phyloP scores from a whole-genome alignment of 805 yeast genomes.

The Schwanniomyces yamadae region DNA sequence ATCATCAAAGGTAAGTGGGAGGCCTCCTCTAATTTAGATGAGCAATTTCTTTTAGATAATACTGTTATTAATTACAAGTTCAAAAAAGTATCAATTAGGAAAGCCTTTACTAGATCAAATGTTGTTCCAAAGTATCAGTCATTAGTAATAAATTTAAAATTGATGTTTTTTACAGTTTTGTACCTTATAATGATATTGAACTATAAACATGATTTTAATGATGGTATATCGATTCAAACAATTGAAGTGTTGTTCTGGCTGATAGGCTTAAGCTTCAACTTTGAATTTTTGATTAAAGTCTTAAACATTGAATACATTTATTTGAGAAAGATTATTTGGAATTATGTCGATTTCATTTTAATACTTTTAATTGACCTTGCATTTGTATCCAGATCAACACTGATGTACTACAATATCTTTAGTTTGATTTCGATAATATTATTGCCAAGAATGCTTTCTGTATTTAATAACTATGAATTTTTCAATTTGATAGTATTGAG shows the following conservation, averaged over 20 bases:
- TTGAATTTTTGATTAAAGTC: constrained; percentile 46
- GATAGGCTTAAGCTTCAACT: constrained; percentile 45
- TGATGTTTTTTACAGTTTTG: constrained; percentile 28
- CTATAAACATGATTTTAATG: constrained; percentile 14
- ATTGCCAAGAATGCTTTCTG: constrained; percentile 49
- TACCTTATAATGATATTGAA: constrained; percentile 29
- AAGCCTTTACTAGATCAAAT: constrained; percentile 28
- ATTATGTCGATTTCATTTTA: constrained; percentile 45
- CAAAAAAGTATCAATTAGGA: constrained; percentile 30
- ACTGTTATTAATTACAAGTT: constrained; percentile 31
- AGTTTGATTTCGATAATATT: constrained; percentile 47
- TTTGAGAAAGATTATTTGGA: constrained; percentile 53
- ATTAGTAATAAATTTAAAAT: constrained; percentile 36
- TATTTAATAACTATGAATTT: constrained; percentile 50
- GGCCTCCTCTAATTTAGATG: constrained; percentile 12
- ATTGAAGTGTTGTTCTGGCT: constrained; percentile 43
- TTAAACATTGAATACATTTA: constrained; percentile 45
- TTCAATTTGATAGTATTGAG: constrained; percentile 52
- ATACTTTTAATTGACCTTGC: constrained; percentile 37
- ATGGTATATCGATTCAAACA: constrained; percentile 8
- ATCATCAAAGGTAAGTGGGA: constrained; percentile 21
- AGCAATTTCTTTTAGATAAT: constrained; percentile 14
- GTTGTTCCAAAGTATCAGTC: constrained; percentile 43
- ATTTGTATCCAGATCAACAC: constrained; percentile 21
- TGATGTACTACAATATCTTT: constrained; percentile 30